Conservation (phyloP, 805 yeast species). For the Yamadazyma paraphyllophila region DNA sequence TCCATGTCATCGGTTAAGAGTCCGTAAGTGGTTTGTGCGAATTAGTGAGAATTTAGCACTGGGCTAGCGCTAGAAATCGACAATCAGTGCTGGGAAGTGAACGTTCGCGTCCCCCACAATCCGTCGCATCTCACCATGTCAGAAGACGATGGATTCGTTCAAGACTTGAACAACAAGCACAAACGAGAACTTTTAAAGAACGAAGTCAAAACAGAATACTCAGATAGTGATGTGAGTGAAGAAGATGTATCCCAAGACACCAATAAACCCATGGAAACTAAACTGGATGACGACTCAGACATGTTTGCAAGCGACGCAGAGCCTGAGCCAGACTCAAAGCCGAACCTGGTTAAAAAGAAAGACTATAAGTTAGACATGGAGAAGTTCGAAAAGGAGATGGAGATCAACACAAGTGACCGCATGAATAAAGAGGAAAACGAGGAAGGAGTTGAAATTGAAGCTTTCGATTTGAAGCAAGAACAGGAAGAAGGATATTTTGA, state of each 20-base stretch:
- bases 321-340: constrained; percentile 1
- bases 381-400: constrained; percentile 27
- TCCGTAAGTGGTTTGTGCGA: no score
- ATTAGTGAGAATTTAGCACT: no score
- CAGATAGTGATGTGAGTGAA: neutral
- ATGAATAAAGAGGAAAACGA: constrained; percentile 18
- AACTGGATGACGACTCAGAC: constrained; percentile 40
- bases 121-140: neutral
- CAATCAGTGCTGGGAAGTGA: no score
- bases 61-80: no score
- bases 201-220: constrained; percentile 5
- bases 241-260: neutral
- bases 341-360: constrained; percentile 1
- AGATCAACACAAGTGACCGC: constrained; percentile 16
- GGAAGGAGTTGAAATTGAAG: constrained; percentile 44
- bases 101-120: no score
- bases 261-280: neutral
- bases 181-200: constrained; percentile 17
- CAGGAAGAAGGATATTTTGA: constrained; percentile 59
- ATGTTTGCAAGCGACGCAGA: constrained; percentile 40
- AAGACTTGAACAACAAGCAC: constrained; percentile 4
- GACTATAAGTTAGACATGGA: constrained; percentile 18
- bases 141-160: constrained; percentile 1
- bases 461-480: constrained; percentile 61
- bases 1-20: neutral